phyloP scores from a whole-genome alignment of 495 filamentous ascomycete species.

The Neurospora discreta region DNA sequence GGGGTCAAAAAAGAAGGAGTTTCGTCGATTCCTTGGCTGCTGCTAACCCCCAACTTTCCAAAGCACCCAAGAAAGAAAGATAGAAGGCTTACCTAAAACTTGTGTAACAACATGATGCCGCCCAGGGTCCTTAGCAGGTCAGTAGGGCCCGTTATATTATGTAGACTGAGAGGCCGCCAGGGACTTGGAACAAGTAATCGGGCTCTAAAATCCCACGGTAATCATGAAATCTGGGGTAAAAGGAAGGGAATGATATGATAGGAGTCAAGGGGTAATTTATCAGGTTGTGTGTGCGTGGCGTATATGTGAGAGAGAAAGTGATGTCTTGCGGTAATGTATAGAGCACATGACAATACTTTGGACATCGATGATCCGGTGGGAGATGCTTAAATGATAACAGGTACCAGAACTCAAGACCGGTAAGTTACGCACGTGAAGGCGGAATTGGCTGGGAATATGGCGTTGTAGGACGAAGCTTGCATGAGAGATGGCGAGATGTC shows the following conservation, averaged over 20 bases:
- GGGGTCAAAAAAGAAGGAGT: too few species aligned
- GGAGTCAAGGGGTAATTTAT: background rate
- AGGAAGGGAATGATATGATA: too few species aligned
- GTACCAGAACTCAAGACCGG: background rate
- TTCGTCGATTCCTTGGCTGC: background rate
- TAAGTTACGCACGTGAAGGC: background rate
- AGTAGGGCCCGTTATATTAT: background rate
- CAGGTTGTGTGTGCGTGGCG: background rate
- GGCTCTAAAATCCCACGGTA: too few species aligned
- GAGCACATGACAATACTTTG: background rate
- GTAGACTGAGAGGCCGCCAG: too few species aligned
- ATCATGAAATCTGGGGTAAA: too few species aligned
- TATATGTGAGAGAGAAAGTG: background rate
- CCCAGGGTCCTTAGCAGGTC: background rate
- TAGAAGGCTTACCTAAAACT: background rate
- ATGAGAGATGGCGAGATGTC: background rate
- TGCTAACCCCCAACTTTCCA: background rate
- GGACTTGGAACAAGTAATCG: too few species aligned
- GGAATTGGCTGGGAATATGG: background rate
- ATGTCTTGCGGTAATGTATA: background rate
- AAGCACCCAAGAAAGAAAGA: background rate
- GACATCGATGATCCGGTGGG: background rate
- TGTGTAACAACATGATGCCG: background rate
- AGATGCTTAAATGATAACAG: background rate
- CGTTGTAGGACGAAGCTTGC: background rate